Percentiles rank a stretch among this genome's conserved stretches.
Evolutionary conservation across 176 grass and related monocot species (phyloP).

Genomic region (Avena insularis): DNA sequence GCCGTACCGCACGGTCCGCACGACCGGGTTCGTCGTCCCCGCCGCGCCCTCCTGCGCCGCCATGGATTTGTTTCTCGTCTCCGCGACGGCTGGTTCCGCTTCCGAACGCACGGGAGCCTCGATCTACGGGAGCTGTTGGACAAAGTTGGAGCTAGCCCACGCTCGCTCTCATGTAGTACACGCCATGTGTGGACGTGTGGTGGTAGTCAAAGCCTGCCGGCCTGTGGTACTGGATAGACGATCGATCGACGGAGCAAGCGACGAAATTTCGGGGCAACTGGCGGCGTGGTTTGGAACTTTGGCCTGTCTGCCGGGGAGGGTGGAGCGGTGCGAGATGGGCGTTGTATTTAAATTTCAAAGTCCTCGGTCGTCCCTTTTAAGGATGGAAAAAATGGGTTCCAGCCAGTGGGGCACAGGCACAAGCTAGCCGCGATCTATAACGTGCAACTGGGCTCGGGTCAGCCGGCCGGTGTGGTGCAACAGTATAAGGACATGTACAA

Average conservation of each 20-base stretch:
- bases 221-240: not conserved
- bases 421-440: not conserved
- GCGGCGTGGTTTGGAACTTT: no score
- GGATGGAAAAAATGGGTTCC: not conserved
- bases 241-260: not conserved
- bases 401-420: not conserved
- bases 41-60: slow-evolving; percentile 53
- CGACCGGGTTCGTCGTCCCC: slow-evolving; percentile 22
- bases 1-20: slow-evolving; percentile 47
- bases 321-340: not conserved
- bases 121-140: not conserved
- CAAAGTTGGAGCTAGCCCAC: not conserved
- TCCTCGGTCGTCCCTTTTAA: not conserved
- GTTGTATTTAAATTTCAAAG: no score
- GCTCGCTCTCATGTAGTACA: not conserved
- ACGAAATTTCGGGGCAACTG: slow-evolving; percentile 25
- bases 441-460: not conserved
- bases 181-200: not conserved
- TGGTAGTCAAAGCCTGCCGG: not conserved
- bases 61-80: slow-evolving; percentile 11
- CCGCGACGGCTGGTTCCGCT: not conserved
- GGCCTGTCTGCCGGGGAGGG: not conserved
- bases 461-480: no score
- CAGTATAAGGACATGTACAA: no score
- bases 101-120: not conserved